Percentiles rank a stretch among this genome's conserved stretches.
phyloP scores from a whole-genome alignment of 139 green algal species.

The Nannochloris sp. region DNA sequence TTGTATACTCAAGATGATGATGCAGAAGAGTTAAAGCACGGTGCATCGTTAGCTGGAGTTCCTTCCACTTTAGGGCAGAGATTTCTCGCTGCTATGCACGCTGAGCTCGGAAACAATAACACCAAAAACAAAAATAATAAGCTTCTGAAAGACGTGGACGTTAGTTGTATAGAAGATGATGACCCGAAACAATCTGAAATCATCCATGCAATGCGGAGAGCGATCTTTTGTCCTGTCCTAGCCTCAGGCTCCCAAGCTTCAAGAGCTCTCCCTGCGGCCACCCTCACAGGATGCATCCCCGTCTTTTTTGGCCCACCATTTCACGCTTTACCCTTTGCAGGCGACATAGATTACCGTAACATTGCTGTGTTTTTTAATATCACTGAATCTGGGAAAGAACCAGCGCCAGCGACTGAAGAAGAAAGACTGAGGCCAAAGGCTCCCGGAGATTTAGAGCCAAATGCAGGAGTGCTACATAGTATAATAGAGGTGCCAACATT shows the following conservation, averaged over 20 bases:
- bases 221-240: too few species aligned
- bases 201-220: neutral
- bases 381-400: neutral
- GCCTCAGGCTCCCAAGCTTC: too few species aligned
- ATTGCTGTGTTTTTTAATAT: conserved; percentile 9
- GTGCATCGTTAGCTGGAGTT: neutral
- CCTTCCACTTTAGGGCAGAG: neutral
- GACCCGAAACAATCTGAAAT: neutral
- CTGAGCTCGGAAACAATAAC: neutral
- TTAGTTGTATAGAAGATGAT: too few species aligned
- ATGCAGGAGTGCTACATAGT: neutral
- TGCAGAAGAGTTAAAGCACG: neutral
- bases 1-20: too few species aligned
- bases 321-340: neutral
- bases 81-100: neutral
- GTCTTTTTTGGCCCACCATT: conserved; percentile 14
- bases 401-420: neutral
- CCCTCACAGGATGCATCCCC: conserved; percentile 6
- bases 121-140: too few species aligned
- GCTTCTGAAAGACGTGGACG: neutral
- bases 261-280: neutral
- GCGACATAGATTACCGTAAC: neutral
- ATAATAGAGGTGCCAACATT: conserved; percentile 3
- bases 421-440: neutral
- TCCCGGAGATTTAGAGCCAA: neutral